Evolutionary conservation across 352 stramenopile species (phyloP).

Genomic region (Globisporangium canariense): DNA sequence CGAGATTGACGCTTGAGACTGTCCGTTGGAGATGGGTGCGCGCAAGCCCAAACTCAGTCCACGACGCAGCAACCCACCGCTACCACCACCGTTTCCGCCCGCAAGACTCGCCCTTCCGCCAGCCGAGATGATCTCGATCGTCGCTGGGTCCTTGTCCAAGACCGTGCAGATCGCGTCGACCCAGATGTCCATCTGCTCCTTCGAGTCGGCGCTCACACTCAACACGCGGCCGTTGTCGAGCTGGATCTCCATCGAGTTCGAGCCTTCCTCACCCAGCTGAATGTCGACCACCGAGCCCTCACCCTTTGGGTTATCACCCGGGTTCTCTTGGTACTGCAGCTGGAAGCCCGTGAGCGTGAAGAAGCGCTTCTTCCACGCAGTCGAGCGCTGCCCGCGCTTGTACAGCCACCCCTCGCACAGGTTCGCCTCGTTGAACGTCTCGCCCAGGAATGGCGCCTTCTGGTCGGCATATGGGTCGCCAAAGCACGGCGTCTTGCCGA

Average conservation of each 20-base stretch:
- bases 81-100: background rate
- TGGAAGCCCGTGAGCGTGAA: constrained; percentile 65
- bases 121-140: constrained; percentile 12
- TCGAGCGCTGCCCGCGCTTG: constrained; percentile 54
- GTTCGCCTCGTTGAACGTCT: constrained; percentile 44
- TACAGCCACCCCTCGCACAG: constrained; percentile 77
- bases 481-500: constrained; percentile 59
- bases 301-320: constrained; percentile 55
- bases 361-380: constrained; percentile 66
- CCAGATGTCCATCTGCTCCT: constrained; percentile 60
- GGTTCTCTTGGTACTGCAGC: constrained; percentile 63
- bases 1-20: background rate
- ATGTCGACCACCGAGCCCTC: constrained; percentile 60
- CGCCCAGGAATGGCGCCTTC: constrained; percentile 57
- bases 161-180: constrained; percentile 51
- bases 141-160: constrained; percentile 37
- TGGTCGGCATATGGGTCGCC: constrained; percentile 55
- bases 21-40: background rate
- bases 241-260: constrained; percentile 63
- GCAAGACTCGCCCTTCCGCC: background rate
- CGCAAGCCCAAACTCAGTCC: constrained; percentile 6
- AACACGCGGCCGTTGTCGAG: constrained; percentile 58
- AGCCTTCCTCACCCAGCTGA: constrained; percentile 39
- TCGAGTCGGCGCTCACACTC: constrained; percentile 56
- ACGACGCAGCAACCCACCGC: constrained; percentile 2